Evolutionary conservation across 2,329 filamentous ascomycete genomes (phyloP), one percentile per base, ranked within the genome.

Genomic region (Didymella exigua): DNA sequence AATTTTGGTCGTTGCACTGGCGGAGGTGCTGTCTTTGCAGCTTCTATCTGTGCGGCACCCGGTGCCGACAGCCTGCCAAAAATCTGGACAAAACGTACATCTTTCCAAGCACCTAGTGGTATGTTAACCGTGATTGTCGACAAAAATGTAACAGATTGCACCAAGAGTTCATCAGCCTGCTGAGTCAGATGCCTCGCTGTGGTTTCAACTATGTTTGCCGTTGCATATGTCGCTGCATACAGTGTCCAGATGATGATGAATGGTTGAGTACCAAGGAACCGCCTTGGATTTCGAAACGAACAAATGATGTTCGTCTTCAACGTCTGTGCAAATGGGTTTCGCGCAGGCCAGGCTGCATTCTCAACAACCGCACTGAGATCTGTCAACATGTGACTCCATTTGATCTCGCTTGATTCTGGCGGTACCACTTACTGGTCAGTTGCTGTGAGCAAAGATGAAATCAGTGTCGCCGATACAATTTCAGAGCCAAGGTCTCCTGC

Each of bases 161-260:
- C 46, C 4, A 63, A 37, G 2, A 65, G 49, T n/a, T 59, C 41
- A 23, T 67, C 58, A 4, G 51, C 54, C 2, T 58, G 53, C 2
- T 55, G 26, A 26, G 44, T 59, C 4, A 63, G 48, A 7, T 60
- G 40, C n/a, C 46, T 57, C 0, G 42, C 55, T 21, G 64, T 45
- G 13, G 57, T 72, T 27, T 69, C 65, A 3, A 64, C 59, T 16
- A 46, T 49, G 55, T 70, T 70, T 33, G 66, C 67, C 9, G 66
- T 63, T 14, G 63, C 54, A 40, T 68, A 72, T 24, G 68, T 70
- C 5, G 61, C 63, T 5, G 66, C 62, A 41, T 71, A 72, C 3
- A 72, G 55, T 11, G 59, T 62, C 68, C 59, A 71, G 23, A 71
- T 64, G 34, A 66, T 60, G 30, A 68, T 62, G 48, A 71, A 69